Conservation (phyloP, 2,329 filamentous ascomycete species). For the Colletotrichum echinochloae region DNA sequence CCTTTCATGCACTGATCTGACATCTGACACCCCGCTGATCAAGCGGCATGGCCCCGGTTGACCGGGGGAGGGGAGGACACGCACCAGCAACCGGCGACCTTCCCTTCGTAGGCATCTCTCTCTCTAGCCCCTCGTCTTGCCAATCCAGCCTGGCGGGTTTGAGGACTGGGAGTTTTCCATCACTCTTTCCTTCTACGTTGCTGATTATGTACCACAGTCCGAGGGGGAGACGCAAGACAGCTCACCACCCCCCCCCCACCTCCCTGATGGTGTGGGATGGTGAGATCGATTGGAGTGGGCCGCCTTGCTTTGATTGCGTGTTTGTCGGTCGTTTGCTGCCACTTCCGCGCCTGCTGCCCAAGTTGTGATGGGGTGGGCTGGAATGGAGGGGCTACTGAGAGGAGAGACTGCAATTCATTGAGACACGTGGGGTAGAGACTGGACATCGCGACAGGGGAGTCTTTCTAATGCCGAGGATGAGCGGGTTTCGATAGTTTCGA, state of each 20-base stretch:
- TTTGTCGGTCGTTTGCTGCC: not conserved
- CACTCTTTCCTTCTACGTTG: not conserved
- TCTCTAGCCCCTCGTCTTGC: not conserved
- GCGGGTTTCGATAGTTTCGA: slow-evolving; percentile 28
- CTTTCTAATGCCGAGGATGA: slow-evolving; percentile 4
- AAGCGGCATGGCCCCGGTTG: slow-evolving; percentile 3
- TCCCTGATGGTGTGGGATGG: slow-evolving; percentile 10
- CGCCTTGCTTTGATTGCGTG: slow-evolving; percentile 2
- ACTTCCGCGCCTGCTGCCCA: not conserved
- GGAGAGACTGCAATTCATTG: not conserved
- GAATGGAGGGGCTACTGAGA: not conserved
- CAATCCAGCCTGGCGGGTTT: not conserved
- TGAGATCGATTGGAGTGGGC: slow-evolving; percentile 11
- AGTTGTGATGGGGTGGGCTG: not conserved
- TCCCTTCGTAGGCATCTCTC: not conserved
- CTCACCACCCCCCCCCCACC: not conserved
- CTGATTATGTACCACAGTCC: not conserved
- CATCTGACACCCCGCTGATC: slow-evolving; percentile 32
- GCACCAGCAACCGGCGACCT: not conserved
- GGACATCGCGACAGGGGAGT: slow-evolving; percentile 1
- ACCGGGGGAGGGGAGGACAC: too few relatives aligned
- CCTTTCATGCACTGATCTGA: slow-evolving; percentile 37
- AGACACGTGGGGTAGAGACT: slow-evolving; percentile 21
- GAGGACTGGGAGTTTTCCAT: not conserved
- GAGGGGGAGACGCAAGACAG: not conserved